A percentile compares a stretch with the other conserved stretches of the same genome.
These are phyloP conservation scores for Candida krabiensis DNA, from an alignment of 805 yeast genomes.

Conservation along the genomic window DNA sequence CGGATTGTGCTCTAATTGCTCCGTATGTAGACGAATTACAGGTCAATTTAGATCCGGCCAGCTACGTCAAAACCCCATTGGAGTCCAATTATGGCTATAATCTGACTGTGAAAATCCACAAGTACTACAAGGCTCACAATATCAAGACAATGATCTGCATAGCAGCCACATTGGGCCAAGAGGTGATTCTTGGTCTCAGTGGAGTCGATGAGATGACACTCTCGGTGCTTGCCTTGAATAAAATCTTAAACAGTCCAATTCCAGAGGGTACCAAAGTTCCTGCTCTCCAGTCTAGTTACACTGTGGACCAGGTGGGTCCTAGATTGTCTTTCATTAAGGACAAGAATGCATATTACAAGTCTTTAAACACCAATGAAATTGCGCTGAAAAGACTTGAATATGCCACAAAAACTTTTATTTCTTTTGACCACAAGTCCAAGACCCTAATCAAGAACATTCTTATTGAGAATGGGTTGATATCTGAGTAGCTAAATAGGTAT, in stretches of 20 bases:
- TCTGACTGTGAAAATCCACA: slow-evolving; percentile 30
- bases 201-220: slow-evolving; percentile 39
- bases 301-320: slow-evolving; percentile 25
- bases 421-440: slow-evolving; percentile 16
- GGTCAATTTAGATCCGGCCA: slow-evolving; percentile 28
- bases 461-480: slow-evolving; percentile 12
- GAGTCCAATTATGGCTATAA: slow-evolving; percentile 32
- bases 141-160: slow-evolving; percentile 32
- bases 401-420: slow-evolving; percentile 19
- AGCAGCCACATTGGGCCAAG: slow-evolving; percentile 36
- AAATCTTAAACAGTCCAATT: slow-evolving; percentile 23
- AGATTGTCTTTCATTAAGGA: slow-evolving; percentile 20
- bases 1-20: slow-evolving; percentile 34
- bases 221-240: slow-evolving; percentile 30
- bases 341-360: slow-evolving; percentile 18
- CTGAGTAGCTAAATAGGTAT: too few species aligned
- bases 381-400: slow-evolving; percentile 23
- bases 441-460: slow-evolving; percentile 16
- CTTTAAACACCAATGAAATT: slow-evolving; percentile 11
- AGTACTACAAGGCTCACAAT: slow-evolving; percentile 33
- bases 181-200: slow-evolving; percentile 28
- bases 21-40: slow-evolving; percentile 35
- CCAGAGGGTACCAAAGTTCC: slow-evolving; percentile 29
- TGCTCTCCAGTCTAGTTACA: slow-evolving; percentile 14
- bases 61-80: slow-evolving; percentile 21